Conservation (phyloP, 78 protist species). For the Dictyostelium purpureum region DNA sequence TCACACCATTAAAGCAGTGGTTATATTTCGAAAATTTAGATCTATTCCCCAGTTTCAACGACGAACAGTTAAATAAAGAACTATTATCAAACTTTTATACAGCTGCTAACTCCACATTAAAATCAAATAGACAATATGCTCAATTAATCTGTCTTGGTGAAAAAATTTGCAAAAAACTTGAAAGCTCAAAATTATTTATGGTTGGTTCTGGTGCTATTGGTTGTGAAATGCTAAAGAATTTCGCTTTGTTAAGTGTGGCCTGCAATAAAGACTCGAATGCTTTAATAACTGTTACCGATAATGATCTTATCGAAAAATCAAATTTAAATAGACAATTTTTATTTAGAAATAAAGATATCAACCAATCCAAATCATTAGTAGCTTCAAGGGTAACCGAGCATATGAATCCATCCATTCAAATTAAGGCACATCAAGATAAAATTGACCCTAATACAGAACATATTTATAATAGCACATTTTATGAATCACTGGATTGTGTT, state of each 20-base stretch:
- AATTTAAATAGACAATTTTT: constrained; percentile 98
- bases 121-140: constrained; percentile 1
- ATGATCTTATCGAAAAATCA: constrained; percentile 96
- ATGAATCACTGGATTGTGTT: constrained; percentile 82
- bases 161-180: constrained; percentile 2
- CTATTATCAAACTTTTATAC: not conserved
- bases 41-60: not conserved
- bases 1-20: constrained; percentile 95
- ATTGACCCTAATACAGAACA: constrained; percentile 95
- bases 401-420: constrained; percentile 92
- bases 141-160: constrained; percentile 71
- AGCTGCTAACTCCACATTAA: not conserved
- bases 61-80: not conserved
- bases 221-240: constrained; percentile 97
- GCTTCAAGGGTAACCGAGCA: constrained; percentile 92
- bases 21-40: constrained; percentile 76
- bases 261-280: constrained; percentile 74
- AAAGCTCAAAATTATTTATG: constrained; percentile 71
- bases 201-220: constrained; percentile 99
- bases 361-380: constrained; percentile 87
- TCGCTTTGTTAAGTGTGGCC: constrained; percentile 94
- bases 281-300: constrained; percentile 94
- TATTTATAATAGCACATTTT: constrained; percentile 83
- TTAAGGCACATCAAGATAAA: constrained; percentile 39
- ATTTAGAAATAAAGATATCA: constrained; percentile 92